Evolutionary conservation across 768 basidiomycete species (phyloP).

Genomic region (Lactifluus pinguis): DNA sequence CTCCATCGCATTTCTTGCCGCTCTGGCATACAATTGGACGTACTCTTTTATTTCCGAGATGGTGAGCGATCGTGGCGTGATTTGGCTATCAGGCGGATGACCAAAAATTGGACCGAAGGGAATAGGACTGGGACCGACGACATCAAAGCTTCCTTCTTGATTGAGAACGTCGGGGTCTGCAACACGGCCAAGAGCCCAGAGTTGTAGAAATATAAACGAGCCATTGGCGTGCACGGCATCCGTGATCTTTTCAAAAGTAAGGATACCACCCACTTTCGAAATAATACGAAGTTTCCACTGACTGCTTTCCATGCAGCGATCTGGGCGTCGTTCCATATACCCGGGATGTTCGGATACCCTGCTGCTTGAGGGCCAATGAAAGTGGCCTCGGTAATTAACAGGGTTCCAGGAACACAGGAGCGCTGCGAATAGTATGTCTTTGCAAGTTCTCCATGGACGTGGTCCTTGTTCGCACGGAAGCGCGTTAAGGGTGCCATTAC

Average conservation of each 20-base stretch:
- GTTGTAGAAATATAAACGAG: conserved; percentile 44
- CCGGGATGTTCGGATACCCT: conserved; percentile 44
- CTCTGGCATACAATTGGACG: conserved; percentile 23
- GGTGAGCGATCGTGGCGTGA: conserved; percentile 23
- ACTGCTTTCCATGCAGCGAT: conserved; percentile 42
- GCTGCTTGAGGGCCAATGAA: conserved; percentile 42
- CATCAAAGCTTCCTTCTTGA: conserved; percentile 27
- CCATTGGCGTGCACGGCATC: conserved; percentile 48
- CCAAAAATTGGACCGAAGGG: background rate
- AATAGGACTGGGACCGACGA: background rate
- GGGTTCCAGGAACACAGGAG: conserved; percentile 37
- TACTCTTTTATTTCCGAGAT: conserved; percentile 22
- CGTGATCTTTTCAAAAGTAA: conserved; percentile 35
- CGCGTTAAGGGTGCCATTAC: conserved; percentile 49
- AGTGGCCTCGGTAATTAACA: conserved; percentile 51
- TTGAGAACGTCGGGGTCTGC: conserved; percentile 30
- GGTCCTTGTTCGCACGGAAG: conserved; percentile 28
- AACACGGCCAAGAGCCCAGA: conserved; percentile 47
- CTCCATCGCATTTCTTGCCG: conserved; percentile 30
- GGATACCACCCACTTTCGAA: background rate
- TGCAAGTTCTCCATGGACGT: conserved; percentile 31
- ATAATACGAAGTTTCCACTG: background rate
- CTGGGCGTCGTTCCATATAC: conserved; percentile 56
- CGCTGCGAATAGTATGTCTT: conserved; percentile 45
- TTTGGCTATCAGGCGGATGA: background rate